These are phyloP conservation scores for Paramecium sexaurelia DNA, from an alignment of 73 alveolate species.

Conservation along the genomic window DNA sequence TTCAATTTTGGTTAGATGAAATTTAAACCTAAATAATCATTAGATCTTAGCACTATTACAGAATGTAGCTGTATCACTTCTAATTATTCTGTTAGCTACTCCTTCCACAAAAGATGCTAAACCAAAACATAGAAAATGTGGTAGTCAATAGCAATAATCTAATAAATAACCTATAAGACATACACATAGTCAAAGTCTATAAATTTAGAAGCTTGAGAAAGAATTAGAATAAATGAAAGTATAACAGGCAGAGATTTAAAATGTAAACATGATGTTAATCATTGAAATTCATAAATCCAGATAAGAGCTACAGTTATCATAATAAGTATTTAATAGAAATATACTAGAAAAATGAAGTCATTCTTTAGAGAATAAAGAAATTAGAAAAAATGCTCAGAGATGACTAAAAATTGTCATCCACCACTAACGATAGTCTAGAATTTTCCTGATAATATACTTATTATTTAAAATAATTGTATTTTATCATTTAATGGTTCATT, in stretches of 20 bases:
- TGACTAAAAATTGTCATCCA: neutral
- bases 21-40: conserved; percentile 5
- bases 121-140: conserved; percentile 19
- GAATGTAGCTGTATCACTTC: neutral
- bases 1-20: conserved; percentile 27
- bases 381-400: conserved; percentile 16
- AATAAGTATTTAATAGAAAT: neutral
- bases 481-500: neutral
- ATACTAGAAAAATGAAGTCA: neutral
- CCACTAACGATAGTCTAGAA: conserved; percentile 14
- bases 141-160: neutral
- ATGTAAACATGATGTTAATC: neutral
- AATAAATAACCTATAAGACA: neutral
- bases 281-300: conserved; percentile 28
- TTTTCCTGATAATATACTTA: conserved; percentile 15
- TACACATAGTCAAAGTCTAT: neutral
- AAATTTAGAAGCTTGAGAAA: neutral
- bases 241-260: conserved; percentile 7
- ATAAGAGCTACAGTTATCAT: neutral
- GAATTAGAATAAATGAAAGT: conserved; percentile 30
- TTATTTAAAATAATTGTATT: neutral
- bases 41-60: neutral
- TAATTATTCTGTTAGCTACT: neutral
- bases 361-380: neutral
- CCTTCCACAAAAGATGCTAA: conserved; percentile 22